Conservation (phyloP, 805 yeast genomes). For the Saturnispora galanensis region DNA sequence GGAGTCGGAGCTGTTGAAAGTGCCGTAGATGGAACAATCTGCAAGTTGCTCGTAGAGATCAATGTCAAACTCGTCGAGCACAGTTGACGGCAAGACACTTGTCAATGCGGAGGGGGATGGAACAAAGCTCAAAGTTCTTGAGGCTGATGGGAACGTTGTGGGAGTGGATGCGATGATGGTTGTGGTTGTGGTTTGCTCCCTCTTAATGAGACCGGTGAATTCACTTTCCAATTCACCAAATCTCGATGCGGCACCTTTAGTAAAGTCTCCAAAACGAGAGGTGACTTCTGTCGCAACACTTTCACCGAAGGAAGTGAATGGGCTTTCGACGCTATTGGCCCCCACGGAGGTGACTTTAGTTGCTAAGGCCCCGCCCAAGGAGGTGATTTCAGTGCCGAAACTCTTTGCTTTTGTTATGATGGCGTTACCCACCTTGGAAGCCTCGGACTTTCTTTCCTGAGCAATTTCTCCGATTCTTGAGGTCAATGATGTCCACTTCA, state of each 20-base stretch:
- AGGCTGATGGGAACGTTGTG: slow-evolving; percentile 4
- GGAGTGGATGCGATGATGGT: background rate
- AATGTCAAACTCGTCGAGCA: background rate
- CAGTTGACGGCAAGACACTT: background rate
- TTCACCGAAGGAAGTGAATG: slow-evolving; percentile 3
- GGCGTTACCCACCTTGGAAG: slow-evolving; percentile 5
- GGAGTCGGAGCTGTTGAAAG: slow-evolving; percentile 9
- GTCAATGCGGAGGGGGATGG: background rate
- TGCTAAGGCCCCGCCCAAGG: slow-evolving; percentile 6
- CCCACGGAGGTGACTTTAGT: slow-evolving; percentile 8
- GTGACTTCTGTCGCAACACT: slow-evolving; percentile 3
- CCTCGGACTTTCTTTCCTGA: background rate
- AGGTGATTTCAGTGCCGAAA: slow-evolving; percentile 7
- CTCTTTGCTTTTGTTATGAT: slow-evolving; percentile 7
- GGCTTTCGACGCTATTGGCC: background rate
- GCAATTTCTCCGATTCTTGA: background rate
- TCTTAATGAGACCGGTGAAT: slow-evolving; percentile 1
- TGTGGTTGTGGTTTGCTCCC: slow-evolving; percentile 1
- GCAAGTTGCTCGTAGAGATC: background rate
- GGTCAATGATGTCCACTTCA: background rate
- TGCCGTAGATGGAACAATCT: slow-evolving; percentile 12
- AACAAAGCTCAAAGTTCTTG: background rate
- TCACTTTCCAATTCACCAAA: slow-evolving; percentile 1
- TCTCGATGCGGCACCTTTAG: slow-evolving; percentile 4
- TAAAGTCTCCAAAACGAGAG: slow-evolving; percentile 3